phyloP scores from a whole-genome alignment of 176 grass and related monocot genomes.

The Aegilops speltoides region DNA sequence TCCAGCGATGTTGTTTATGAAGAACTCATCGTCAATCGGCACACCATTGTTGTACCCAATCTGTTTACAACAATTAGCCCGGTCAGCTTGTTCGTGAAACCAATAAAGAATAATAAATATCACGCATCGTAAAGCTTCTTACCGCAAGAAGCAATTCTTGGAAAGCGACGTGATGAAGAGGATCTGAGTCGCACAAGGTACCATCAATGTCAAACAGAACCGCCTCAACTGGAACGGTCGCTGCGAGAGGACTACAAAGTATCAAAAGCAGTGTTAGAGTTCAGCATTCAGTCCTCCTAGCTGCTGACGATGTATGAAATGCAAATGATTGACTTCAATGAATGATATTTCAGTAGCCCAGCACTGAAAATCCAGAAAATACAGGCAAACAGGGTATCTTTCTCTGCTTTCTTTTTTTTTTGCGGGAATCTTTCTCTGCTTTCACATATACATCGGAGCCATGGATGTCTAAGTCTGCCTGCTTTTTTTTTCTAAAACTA shows the following conservation, averaged over 20 bases:
- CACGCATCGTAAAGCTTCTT: background rate
- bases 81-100: background rate
- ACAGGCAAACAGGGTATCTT: background rate
- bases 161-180: constrained; percentile 81
- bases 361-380: background rate
- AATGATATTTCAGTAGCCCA: too few relatives aligned
- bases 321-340: too few relatives aligned
- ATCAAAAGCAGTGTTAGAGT: background rate
- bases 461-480: background rate
- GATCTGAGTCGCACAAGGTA: constrained; percentile 86
- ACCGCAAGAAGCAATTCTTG: constrained; percentile 82
- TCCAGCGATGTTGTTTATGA: constrained; percentile 92
- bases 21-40: constrained; percentile 80
- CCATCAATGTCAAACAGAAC: constrained; percentile 92
- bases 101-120: background rate
- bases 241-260: constrained; percentile 47
- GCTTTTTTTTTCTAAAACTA: too few relatives aligned
- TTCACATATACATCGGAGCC: background rate
- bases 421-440: background rate
- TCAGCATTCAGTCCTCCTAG: background rate
- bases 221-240: constrained; percentile 67
- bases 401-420: background rate
- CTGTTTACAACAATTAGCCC: constrained; percentile 25
- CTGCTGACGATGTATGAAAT: background rate
- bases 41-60: constrained; percentile 96